Base-by-base conservation (phyloP, 768 basidiomycete species). In the Holtermannia corniformis region DNA sequence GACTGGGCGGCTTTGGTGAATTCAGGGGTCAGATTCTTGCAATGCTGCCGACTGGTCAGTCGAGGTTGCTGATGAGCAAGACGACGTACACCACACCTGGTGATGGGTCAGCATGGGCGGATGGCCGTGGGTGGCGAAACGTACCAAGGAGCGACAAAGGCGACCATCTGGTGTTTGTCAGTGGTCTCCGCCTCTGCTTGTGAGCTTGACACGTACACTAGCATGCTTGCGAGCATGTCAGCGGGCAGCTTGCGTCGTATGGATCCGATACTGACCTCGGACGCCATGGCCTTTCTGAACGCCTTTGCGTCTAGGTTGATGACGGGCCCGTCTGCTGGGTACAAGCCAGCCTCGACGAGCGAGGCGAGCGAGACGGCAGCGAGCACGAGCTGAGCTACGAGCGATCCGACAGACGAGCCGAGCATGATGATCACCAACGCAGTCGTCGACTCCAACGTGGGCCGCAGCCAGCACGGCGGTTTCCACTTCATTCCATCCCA, bases 91-190 rank as follows among this genome's bases (percentile, higher is more conserved):
- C 54, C 48, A 23, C 54, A 53, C 44, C 27, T 26, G 22, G 5
- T 22, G 32, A 4, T 19, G 3, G 22, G 32, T 37, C 32, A 37
- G 32, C 32, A 16, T 7, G 32, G 32, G 27, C 19, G 46, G 3
- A n/a, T 19, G 22, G 19, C 7, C 4, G 20, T 45, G 10, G 12
- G 14, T n/a, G 4, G 75, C 84, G 68, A 70, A 87, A 85, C 86
- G 65, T 86, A 90, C 91, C 90, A 93, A 3, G 89, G 86, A n/a
- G 91, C 91, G 12, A 91, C 85, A 66, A 92, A 95, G 1, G 88
- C 91, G 16, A 93, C 83, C 65, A 91, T 70, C 65, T 67, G 49
- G 5, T 27, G 20, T 4, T 24, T 19, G 50, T 50, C 32, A 56
- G 40, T 43, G 19, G 5, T 13, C n/a, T n/a, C n/a, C n/a, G n/a